Base-by-base conservation (phyloP, 352 stramenopile species). In the Phytophthora idaei region DNA sequence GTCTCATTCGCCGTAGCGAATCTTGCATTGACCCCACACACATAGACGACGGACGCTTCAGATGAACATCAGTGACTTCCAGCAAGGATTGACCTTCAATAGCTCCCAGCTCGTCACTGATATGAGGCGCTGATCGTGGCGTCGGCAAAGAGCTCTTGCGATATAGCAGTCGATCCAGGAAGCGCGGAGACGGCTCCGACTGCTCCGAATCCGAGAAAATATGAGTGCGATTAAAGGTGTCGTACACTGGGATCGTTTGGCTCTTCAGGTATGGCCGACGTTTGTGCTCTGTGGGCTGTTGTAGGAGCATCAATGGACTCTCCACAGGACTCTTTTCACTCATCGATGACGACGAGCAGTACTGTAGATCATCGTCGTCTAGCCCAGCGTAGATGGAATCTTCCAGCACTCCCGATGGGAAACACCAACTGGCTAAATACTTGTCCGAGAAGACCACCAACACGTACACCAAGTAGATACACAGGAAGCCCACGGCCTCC, bases 401-500 rank as follows among this genome's bases (percentile, higher is more conserved):
- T 6, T 58, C 53, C 0, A 36, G 47, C 0, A 59, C 41, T 50
- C 55, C 71, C 11, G 41, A 74, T 27, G 60, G 64, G 54, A 71
- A 77, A 50, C 67, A 81, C 10, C 46, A 71, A 2, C 29, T 27
- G 5, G 76, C 75, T 46, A 85, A 57, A n/a, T 74, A 71, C 21
- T 69, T 74, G 61, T 94, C 86, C 8, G 89, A 77, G 37, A 94
- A 76, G 12, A 94, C 83, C 1, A 76, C 62, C 9, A 73, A 9
- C 5, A 88, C 84, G 64, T 90, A 94, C 44, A 73, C 65, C 1
- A 67, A 66, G 74, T 93, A 94, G 57, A 94, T 85, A 10, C 48
- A 67, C n/a, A 94, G 56, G 58, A 94, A 94, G 1, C 84, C 86
- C 2, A 93, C 55, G 0, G 86, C 86, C 56, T 90, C 78, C 0